phyloP scores from a whole-genome alignment of 306 rosid species.

The Gastrolobium villosum region DNA sequence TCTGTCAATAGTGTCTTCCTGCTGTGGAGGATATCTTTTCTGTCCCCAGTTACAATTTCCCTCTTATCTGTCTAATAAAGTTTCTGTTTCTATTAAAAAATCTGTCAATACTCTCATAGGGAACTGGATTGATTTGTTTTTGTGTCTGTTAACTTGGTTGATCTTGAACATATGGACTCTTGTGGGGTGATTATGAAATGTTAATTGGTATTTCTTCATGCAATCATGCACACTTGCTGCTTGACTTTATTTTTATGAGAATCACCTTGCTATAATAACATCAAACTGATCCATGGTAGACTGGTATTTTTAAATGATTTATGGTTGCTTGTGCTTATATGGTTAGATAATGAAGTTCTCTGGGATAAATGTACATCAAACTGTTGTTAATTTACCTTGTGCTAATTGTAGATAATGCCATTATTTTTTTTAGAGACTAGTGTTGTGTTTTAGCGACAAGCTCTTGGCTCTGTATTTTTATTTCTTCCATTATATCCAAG shows the following conservation, averaged over 20 bases:
- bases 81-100: constrained; percentile 7
- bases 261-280: constrained; percentile 28
- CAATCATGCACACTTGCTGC: neutral
- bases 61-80: constrained; percentile 3
- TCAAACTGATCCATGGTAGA: constrained; percentile 13
- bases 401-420: constrained; percentile 3
- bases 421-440: neutral
- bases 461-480: constrained; percentile 10
- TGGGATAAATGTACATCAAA: constrained; percentile 19
- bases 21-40: neutral
- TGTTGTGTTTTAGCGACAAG: neutral
- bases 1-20: constrained; percentile 4
- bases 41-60: neutral
- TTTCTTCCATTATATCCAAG: constrained; percentile 27
- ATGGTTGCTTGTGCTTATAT: constrained; percentile 2
- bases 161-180: constrained; percentile 26
- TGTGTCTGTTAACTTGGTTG: constrained; percentile 25
- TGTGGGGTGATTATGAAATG: neutral
- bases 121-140: constrained; percentile 12
- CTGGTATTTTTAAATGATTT: neutral
- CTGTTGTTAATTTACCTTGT: constrained; percentile 35
- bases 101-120: neutral
- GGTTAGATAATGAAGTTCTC: constrained; percentile 10
- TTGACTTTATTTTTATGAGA: neutral
- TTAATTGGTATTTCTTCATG: constrained; percentile 10